A percentile compares a stretch with the other conserved stretches of the same genome.
Conservation (phyloP, 805 yeast genomes). For the Kuraishia hungarica region DNA sequence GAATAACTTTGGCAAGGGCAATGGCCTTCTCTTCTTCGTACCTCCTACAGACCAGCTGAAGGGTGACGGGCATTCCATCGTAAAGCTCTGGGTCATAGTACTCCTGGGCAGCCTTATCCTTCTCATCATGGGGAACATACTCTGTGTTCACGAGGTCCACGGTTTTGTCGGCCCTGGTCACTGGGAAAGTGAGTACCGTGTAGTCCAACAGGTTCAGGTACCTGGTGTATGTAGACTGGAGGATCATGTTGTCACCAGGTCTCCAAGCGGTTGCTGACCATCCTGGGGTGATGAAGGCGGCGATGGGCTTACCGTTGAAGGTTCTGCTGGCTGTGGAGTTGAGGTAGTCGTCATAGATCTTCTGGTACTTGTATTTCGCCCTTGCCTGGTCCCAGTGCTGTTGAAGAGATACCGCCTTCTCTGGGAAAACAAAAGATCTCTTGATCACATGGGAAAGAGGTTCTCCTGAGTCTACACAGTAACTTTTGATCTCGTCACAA, state of each 20-base stretch:
- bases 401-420: slow-evolving; percentile 28
- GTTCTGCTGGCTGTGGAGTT: slow-evolving; percentile 41
- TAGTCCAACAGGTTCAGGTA: slow-evolving; percentile 61
- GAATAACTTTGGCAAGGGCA: slow-evolving; percentile 23
- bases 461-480: slow-evolving; percentile 20
- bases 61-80: slow-evolving; percentile 44
- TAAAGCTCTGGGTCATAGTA: slow-evolving; percentile 37
- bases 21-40: slow-evolving; percentile 53
- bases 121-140: slow-evolving; percentile 18
- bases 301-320: slow-evolving; percentile 46
- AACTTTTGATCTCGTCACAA: slow-evolving; percentile 16
- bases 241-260: slow-evolving; percentile 46
- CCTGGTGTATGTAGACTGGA: slow-evolving; percentile 69
- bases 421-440: slow-evolving; percentile 39
- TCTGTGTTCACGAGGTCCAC: slow-evolving; percentile 11
- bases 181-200: slow-evolving; percentile 53
- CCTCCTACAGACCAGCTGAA: slow-evolving; percentile 47
- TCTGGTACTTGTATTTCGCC: slow-evolving; percentile 43
- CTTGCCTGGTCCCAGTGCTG: slow-evolving; percentile 48
- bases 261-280: slow-evolving; percentile 48
- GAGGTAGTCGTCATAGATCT: slow-evolving; percentile 37
- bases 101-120: slow-evolving; percentile 23
- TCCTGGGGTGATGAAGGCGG: slow-evolving; percentile 53
- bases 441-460: slow-evolving; percentile 15
- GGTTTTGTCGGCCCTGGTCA: slow-evolving; percentile 35